Base-by-base conservation (phyloP, 768 basidiomycete species). In the Ramaria rubella region DNA sequence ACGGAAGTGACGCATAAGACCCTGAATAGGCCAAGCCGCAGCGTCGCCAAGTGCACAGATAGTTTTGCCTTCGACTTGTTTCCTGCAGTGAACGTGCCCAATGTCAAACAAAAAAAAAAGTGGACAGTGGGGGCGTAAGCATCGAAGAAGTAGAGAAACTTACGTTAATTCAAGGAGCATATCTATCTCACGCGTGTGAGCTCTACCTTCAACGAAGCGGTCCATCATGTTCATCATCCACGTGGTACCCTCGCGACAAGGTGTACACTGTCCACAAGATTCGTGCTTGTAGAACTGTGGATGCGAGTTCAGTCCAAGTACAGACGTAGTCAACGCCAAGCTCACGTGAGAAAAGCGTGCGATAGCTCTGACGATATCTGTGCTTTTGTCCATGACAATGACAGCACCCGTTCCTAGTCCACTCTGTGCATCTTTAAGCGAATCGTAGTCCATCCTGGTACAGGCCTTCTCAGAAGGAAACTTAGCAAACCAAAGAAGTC, bases 201-300 rank as follows among this genome's bases (percentile, higher is more conserved):
- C 90, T 11, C 94, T 81, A 2, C 95, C 95, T 66, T 90, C 88
- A 17, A 89, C 91, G 77, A 99, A 83, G 46, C 95, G 86, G 69
- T 92, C 81, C 95, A 99, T 99, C 93, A 98, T 97, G 73, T 97
- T 95, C 83, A 88, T 91, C 90, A 99, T 92, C 95, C 95, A 98
- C 0, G 93, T 96, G 2, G 95, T 98, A 34, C 94, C 93, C 66
- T 94, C 90, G 60, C 91, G 75, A 69, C 93, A 95, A 3, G 94
- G 93, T 11, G 93, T 94, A 65, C 94, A 97, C 68, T 98, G 95
- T 14, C 95, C 94, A 64, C 94, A 98, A 1, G 93, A 95, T 68
- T 98, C 95, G 73, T 97, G 95, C 72, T 96, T 95, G 78, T 97
- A 97, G 76, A 98, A 97, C 80, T 89, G 59, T 27, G 52, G n/a